Percentiles rank a stretch among this genome's conserved stretches.
Conservation (phyloP, 176 grass and related monocot species). For the Triticum dicoccoides region DNA sequence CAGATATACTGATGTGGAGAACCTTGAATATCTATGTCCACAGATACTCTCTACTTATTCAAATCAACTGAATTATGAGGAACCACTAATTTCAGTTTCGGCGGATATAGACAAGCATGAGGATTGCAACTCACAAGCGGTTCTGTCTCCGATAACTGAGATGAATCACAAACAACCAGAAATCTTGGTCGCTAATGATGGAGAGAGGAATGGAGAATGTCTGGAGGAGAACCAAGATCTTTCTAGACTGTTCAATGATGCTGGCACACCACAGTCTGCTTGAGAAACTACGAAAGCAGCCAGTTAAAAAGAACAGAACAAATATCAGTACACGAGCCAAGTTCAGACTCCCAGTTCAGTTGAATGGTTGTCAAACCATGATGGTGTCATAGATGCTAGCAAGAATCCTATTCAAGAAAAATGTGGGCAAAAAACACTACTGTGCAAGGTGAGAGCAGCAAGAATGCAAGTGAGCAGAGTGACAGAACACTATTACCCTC, state of each 20-base stretch:
- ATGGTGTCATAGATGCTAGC: background rate
- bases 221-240: constrained; percentile 24
- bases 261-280: too few species aligned
- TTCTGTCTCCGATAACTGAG: too few species aligned
- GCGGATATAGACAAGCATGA: background rate
- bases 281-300: background rate
- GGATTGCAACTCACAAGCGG: too few species aligned
- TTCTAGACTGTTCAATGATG: constrained; percentile 15
- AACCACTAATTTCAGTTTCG: constrained; percentile 16
- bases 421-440: constrained; percentile 43
- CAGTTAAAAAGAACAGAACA: constrained; percentile 33
- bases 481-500: constrained; percentile 17
- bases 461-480: constrained; percentile 22
- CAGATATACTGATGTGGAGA: constrained; percentile 30
- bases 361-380: constrained; percentile 12
- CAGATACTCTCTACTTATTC: constrained; percentile 7
- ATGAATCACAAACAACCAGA: too few species aligned
- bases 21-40: constrained; percentile 28
- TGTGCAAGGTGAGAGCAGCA: constrained; percentile 23
- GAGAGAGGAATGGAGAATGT: constrained; percentile 12
- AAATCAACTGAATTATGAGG: constrained; percentile 27
- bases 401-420: constrained; percentile 22
- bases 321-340: background rate
- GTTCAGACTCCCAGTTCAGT: background rate
- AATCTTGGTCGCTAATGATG: background rate